These are phyloP conservation scores for Miamiensis avidus DNA, from an alignment of 169 alveolate species.

Conservation along the genomic window DNA sequence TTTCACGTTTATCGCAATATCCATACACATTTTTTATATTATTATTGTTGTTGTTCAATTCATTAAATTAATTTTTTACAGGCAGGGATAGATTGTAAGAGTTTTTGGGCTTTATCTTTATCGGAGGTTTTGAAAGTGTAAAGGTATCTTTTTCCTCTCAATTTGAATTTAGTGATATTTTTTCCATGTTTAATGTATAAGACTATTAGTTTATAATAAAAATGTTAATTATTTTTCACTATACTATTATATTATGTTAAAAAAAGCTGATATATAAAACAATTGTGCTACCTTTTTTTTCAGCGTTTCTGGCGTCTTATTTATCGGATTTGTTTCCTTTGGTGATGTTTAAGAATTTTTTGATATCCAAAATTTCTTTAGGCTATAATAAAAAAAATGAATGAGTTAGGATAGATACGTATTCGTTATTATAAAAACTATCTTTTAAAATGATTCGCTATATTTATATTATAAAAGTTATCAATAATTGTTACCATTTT, in stretches of 20 bases:
- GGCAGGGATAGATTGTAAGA: slow-evolving; percentile 41
- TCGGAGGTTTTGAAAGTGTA: slow-evolving; percentile 53
- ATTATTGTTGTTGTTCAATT: neutral
- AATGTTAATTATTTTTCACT: neutral
- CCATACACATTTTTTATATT: neutral
- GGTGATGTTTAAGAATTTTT: neutral
- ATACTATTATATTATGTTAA: too few relatives aligned
- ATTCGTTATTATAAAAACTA: too few relatives aligned
- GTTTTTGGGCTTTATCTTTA: slow-evolving; percentile 30
- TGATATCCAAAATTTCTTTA: neutral
- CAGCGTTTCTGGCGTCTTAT: neutral
- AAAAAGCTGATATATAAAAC: neutral
- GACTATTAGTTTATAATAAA: neutral
- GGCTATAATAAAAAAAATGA: neutral
- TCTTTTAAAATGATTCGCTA: too few relatives aligned
- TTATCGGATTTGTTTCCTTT: neutral
- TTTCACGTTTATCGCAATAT: slow-evolving; percentile 9
- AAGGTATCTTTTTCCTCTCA: slow-evolving; percentile 46
- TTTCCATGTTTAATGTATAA: slow-evolving; percentile 38
- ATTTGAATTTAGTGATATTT: slow-evolving; percentile 47
- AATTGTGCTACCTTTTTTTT: neutral
- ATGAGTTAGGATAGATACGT: too few relatives aligned
- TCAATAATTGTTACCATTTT: neutral
- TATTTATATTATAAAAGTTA: too few relatives aligned
- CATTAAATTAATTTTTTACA: slow-evolving; percentile 14